Evolutionary conservation across 345 rosid genomes (phyloP), one percentile per base, ranked within the genome.

Genomic region (Streptanthus diversifolius): DNA sequence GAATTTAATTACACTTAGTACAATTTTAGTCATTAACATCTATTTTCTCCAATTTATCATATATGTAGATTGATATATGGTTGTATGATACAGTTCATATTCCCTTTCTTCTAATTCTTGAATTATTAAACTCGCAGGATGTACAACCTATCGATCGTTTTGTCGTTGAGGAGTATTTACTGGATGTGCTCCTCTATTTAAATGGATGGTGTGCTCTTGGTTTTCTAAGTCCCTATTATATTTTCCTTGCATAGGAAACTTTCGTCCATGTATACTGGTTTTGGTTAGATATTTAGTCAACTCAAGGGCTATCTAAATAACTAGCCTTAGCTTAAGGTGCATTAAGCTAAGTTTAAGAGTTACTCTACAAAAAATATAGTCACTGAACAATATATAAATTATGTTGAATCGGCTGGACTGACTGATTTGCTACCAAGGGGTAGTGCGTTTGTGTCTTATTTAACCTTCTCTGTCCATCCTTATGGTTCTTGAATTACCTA

Each of bases 141-240:
- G 72, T 90, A 75, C 97, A 88, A 66, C 95, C 98, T 69, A 84
- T 95, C n/a, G 99, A 95, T 80, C 95, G 92, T 19, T 95, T 88
- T 79, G 80, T 92, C 10, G 88, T 95, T 79, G 98, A 95, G 83
- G 98, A 95, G 74, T 92, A 88, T 79, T 68, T 95, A 77, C 79
- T 95, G 74, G 98, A 95, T 82, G 97, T 95, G 82, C 95, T 92
- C 75, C 80, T 88, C 77, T 92, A 84, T 82, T 84, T 95, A 24
- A 95, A 92, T 86, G 99, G 99, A 84, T 83, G 99, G 99, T 95
- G 43, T 36, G 5, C 24, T 70, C 56, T 63, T 43, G 51, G 24
- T 29, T 22, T 15, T 33, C 11, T n/a, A 19, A 32, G 37, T 41
- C 45, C 37, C 56, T 58, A 18, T 60, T 27, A 66, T 66, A 25